phyloP scores from a whole-genome alignment of 1,284 basidiomycete species.

The Fomitopsis pinicola region DNA sequence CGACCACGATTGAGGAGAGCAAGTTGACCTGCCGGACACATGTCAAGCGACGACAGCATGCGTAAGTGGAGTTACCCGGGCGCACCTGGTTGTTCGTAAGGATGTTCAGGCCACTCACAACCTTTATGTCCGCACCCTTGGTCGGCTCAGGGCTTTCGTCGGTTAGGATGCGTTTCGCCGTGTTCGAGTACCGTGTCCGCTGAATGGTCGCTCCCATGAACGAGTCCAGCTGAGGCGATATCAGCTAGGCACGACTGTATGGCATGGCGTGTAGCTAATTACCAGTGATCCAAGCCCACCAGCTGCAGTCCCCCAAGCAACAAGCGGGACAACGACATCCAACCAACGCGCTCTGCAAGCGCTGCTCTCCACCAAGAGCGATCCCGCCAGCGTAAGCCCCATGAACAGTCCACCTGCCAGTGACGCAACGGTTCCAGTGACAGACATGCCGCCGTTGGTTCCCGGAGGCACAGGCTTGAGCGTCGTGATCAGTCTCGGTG shows the following conservation, averaged over 20 bases:
- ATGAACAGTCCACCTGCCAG: slow-evolving; percentile 72
- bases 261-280: slow-evolving; percentile 2
- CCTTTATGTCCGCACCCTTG: slow-evolving; percentile 36
- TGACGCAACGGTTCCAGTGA: slow-evolving; percentile 72
- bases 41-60: neutral
- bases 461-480: slow-evolving; percentile 75
- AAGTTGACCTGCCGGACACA: slow-evolving; percentile 15
- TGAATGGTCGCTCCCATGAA: slow-evolving; percentile 79
- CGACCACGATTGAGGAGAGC: slow-evolving; percentile 18
- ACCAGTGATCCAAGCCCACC: slow-evolving; percentile 79
- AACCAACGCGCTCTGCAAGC: slow-evolving; percentile 37
- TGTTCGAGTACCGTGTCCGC: slow-evolving; percentile 68
- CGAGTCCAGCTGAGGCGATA: slow-evolving; percentile 14
- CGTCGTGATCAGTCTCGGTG: slow-evolving; percentile 76
- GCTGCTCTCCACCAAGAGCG: slow-evolving; percentile 62
- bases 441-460: slow-evolving; percentile 86
- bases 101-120: slow-evolving; percentile 69
- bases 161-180: slow-evolving; percentile 63
- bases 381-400: slow-evolving; percentile 54
- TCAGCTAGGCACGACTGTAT: neutral
- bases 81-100: slow-evolving; percentile 80
- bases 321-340: slow-evolving; percentile 37
- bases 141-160: slow-evolving; percentile 39
- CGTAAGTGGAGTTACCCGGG: neutral
- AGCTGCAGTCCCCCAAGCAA: slow-evolving; percentile 57